Evolutionary conservation across 163 green algal species (phyloP), one percentile per base, ranked within the genome.

Genomic region (Chlamydomonas reinhardtii): DNA sequence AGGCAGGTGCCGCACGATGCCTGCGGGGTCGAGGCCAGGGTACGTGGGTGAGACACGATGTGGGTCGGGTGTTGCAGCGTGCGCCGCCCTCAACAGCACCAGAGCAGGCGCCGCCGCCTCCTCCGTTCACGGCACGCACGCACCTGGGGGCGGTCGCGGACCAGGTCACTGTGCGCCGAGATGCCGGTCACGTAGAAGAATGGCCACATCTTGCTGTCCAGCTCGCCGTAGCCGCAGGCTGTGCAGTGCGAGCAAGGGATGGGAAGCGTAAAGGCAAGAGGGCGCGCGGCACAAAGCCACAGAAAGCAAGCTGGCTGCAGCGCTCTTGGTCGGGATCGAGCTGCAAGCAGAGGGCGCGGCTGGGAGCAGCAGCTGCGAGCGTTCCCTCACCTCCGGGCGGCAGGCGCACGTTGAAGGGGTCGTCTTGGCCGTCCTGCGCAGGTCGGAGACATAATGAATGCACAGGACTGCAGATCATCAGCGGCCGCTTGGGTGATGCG

Each of bases 1-100:
- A 93, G 43, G 78, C 90, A 93, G 2, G 77, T 81, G 29, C 90
- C 90, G 48, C 89, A 94, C 11, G 80, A 79, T 17, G 80, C 80
- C 70, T 86, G 70, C 25, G 11, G 54, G 32, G 35, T 2, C 15
- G 29, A 8, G 66, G 31, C 22, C 9, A 32, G 27, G 27, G 62
- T 8, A n/a, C 8, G 19, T 4, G 17, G 48, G 48, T 56, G 48
- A 17, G 48, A 14, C 48, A 14, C 9, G 48, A 56, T 56, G 48
- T 56, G 48, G 48, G 48, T 56, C 48, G 48, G 48, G 48, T 54
- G n/a, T n/a, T n/a, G n/a, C n/a, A n/a, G n/a, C n/a, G n/a, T n/a
- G n/a, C n/a, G n/a, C n/a, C n/a, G n/a, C n/a, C n/a, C n/a, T n/a
- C n/a, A n/a, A n/a, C n/a, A n/a, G n/a, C n/a, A n/a, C n/a, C n/a